These are phyloP conservation scores for Peronospora farinosa DNA, from an alignment of 352 stramenopile genomes.

Conservation along the genomic window DNA sequence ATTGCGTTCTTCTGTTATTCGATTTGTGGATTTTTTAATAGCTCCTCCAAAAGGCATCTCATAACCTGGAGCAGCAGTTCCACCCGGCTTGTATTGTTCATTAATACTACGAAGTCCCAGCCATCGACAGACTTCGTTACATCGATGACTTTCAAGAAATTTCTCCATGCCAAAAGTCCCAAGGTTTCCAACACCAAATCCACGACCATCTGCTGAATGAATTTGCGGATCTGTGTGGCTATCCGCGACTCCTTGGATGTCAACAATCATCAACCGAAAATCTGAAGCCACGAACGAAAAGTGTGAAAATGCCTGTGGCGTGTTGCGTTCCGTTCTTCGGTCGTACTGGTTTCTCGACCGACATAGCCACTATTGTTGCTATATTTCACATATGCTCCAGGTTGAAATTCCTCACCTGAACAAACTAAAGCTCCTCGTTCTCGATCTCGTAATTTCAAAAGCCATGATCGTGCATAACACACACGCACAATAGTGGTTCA, in stretches of 20 bases:
- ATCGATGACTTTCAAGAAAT: conserved; percentile 80
- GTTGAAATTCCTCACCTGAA: conserved; percentile 75
- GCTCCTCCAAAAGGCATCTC: conserved; percentile 67
- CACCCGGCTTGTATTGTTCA: conserved; percentile 67
- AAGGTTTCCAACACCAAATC: conserved; percentile 80
- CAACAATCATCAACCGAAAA: conserved; percentile 80
- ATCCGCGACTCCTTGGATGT: conserved; percentile 82
- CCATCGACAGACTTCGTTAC: conserved; percentile 84
- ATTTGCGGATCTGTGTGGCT: conserved; percentile 84
- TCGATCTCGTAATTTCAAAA: conserved; percentile 63
- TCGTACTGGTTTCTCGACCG: conserved; percentile 69
- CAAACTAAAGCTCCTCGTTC: conserved; percentile 53
- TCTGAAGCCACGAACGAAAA: conserved; percentile 82
- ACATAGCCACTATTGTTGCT: conserved; percentile 85
- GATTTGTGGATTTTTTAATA: conserved; percentile 80
- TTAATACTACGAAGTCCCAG: conserved; percentile 70
- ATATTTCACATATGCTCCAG: conserved; percentile 81
- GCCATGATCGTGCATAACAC: conserved; percentile 74
- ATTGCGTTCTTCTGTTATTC: conserved; percentile 77
- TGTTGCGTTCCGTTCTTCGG: conserved; percentile 81
- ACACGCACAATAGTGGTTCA: conserved; percentile 72
- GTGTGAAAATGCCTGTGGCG: conserved; percentile 77
- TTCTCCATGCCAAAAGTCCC: conserved; percentile 84
- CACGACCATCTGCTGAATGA: conserved; percentile 67
- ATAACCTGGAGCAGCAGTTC: conserved; percentile 72